phyloP scores from a whole-genome alignment of 805 yeast genomes.

The Clavispora vitiphila region DNA sequence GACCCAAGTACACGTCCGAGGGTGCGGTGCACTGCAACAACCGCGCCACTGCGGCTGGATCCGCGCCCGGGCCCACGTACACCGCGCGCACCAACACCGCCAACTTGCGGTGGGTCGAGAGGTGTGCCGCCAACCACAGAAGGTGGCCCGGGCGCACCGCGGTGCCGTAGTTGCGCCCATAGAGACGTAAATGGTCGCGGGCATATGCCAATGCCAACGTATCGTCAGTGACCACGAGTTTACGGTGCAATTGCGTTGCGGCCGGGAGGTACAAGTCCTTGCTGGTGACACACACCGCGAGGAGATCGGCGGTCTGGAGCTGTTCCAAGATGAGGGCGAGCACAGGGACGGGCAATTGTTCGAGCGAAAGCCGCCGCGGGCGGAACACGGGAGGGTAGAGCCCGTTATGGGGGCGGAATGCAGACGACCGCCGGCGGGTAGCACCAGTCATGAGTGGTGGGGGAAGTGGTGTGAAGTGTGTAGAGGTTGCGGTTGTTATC shows the following conservation, averaged over 20 bases:
- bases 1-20: neutral
- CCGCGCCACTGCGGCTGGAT: neutral
- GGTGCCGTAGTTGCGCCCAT: conserved; percentile 18
- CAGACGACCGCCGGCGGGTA: conserved; percentile 7
- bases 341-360: conserved; percentile 18
- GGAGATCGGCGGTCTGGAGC: conserved; percentile 18
- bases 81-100: conserved; percentile 10
- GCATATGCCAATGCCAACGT: conserved; percentile 7
- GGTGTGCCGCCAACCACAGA: conserved; percentile 8
- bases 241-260: conserved; percentile 17
- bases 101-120: conserved; percentile 9
- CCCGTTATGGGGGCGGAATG: conserved; percentile 10
- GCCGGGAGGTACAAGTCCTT: conserved; percentile 24
- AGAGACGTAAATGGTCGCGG: conserved; percentile 7
- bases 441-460: neutral
- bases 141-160: conserved; percentile 10
- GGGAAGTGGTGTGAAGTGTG: neutral
- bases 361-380: conserved; percentile 8
- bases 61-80: conserved; percentile 1
- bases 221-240: conserved; percentile 17
- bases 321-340: conserved; percentile 16
- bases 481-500: neutral
- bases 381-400: conserved; percentile 2
- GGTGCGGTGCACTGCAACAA: conserved; percentile 1
- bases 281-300: conserved; percentile 17